These are phyloP conservation scores for Trifolium subterraneum DNA, from an alignment of 306 rosid species.

Conservation along the genomic window DNA sequence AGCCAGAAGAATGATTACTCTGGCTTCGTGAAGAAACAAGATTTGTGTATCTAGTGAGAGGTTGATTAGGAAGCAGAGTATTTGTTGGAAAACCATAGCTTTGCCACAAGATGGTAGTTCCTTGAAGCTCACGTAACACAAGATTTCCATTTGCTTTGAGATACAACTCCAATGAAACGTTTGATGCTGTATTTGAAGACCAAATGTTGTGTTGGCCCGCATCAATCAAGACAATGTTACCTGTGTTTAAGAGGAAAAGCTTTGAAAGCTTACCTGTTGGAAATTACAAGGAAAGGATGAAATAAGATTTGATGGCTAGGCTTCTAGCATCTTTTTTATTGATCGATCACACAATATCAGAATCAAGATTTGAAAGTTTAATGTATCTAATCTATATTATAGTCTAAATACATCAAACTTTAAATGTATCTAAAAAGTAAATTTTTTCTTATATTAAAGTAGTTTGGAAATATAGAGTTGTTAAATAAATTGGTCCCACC, in stretches of 20 bases:
- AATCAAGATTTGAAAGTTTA: no score
- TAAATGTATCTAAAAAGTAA: no score
- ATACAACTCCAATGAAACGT: not conserved
- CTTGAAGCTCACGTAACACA: slow-evolving; percentile 34
- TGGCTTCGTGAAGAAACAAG: slow-evolving; percentile 44
- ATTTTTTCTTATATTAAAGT: no score
- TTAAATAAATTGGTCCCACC: no score
- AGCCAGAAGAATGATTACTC: slow-evolving; percentile 40
- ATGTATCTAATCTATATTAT: no score
- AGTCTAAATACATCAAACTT: no score
- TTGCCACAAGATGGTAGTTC: slow-evolving; percentile 44
- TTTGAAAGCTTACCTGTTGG: slow-evolving; percentile 40
- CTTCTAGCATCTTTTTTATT: no score
- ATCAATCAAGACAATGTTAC: slow-evolving; percentile 43
- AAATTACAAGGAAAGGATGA: not conserved
- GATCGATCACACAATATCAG: no score
- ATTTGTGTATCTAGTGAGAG: slow-evolving; percentile 27
- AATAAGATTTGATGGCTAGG: no score
- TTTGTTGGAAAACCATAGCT: slow-evolving; percentile 56
- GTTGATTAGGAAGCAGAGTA: slow-evolving; percentile 56
- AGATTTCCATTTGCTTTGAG: slow-evolving; percentile 53
- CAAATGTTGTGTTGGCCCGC: slow-evolving; percentile 25
- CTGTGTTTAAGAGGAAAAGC: slow-evolving; percentile 36
- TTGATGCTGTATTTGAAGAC: slow-evolving; percentile 39
- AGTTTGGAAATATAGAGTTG: no score